phyloP scores from a whole-genome alignment of 2,329 filamentous ascomycete genomes.

The Arthrobotrys sinensis region DNA sequence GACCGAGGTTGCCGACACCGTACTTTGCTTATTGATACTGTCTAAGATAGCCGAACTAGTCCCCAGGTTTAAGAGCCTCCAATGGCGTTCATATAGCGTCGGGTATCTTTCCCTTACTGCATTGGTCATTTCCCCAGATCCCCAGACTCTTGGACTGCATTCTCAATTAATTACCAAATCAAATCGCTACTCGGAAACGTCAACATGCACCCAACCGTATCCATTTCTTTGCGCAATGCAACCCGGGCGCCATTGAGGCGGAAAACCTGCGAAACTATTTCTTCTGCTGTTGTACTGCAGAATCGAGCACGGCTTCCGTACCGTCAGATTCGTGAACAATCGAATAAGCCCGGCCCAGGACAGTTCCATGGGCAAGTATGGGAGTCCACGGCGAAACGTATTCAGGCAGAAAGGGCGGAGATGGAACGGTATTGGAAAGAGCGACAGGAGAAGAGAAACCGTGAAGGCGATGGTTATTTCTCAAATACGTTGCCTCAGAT shows the following conservation, averaged over 20 bases:
- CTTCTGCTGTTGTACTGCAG: conserved; percentile 29
- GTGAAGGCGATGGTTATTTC: conserved; percentile 66
- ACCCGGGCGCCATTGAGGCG: conserved; percentile 35
- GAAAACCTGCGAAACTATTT: conserved; percentile 31
- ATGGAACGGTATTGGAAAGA: conserved; percentile 70
- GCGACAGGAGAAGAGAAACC: conserved; percentile 64
- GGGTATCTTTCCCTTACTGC: conserved; percentile 20
- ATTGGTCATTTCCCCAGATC: conserved; percentile 29
- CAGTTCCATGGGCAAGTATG: conserved; percentile 75
- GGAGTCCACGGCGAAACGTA: conserved; percentile 73
- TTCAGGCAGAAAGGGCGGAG: conserved; percentile 73
- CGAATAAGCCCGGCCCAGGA: conserved; percentile 27
- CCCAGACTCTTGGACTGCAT: conserved; percentile 19
- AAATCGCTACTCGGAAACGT: conserved; percentile 4
- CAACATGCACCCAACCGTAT: conserved; percentile 47
- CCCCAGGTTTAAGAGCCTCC: conserved; percentile 21
- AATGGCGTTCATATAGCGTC: conserved; percentile 50
- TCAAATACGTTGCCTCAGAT: conserved; percentile 72
- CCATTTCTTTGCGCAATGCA: conserved; percentile 37
- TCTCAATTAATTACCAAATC: conserved; percentile 16
- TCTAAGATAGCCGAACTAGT: conserved; percentile 41
- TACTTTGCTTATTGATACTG: conserved; percentile 8
- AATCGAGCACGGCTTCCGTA: conserved; percentile 19
- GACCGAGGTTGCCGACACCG: conserved; percentile 49
- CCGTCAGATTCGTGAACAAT: conserved; percentile 48